Base-by-base conservation (phyloP, 2,329 filamentous ascomycete species). In the Cladosporium cucumerinum region DNA sequence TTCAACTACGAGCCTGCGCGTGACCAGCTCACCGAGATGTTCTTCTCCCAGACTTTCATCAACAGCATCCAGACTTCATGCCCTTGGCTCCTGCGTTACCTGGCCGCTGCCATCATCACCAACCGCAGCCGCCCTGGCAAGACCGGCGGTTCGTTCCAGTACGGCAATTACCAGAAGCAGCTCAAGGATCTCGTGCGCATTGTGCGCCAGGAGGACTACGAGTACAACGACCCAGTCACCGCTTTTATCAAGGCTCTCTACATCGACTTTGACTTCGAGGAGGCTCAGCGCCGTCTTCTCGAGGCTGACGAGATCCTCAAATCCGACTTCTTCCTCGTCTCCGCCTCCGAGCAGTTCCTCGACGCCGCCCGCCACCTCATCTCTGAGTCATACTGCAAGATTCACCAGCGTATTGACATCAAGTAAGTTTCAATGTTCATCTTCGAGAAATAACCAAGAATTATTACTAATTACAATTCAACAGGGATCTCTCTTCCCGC, bases 321-420 rank as follows among this genome's bases (percentile, higher is more conserved):
- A 73, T 87, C 88, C 74, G 95, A 99, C 81, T 98, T 99, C 85
- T 99, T 99, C 89, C 86, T 99, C 65, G 87, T 90, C 64, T 89
- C 88, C 23, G 87, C 91, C 3, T 88, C 91, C 36, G 94, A 98
- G 73, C 84, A 88, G 49, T 99, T 99, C 76, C 92, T 99, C 69
- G 94, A 98, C 76, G 89, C 92, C 57, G 95, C 95, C 46, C 87
- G 95, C 75, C 95, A 99, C 84, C 85, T 99, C 67, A 98, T 99
- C 78, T 98, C 94, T 63, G 95, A 99, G 84, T 93, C 89, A 79
- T 99, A 99, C 86, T 99, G 95, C 91, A 98, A 98, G 87, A 99
- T 99, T 78, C 96, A 98, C 80, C 93, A 96, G 77, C 87, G 94
- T 73, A 99, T 99, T 78, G 94, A 98, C 79, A 98, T 99, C 79